These are phyloP conservation scores for Ramalina intermedia DNA, from an alignment of 495 filamentous ascomycete genomes.

Conservation along the genomic window DNA sequence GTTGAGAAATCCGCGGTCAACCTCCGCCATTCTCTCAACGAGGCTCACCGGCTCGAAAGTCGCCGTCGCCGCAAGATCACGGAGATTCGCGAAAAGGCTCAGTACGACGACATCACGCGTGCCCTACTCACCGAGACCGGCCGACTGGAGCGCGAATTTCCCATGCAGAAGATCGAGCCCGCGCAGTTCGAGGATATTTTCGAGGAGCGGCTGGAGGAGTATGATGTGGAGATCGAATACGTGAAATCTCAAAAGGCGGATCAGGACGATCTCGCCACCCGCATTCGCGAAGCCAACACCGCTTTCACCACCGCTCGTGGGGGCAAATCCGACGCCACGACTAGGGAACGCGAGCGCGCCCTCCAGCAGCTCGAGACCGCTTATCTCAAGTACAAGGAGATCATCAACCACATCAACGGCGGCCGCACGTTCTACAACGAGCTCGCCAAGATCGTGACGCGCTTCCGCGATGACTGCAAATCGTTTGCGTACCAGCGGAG, in stretches of 20 bases:
- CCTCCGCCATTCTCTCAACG: slow-evolving; percentile 64
- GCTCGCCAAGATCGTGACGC: slow-evolving; percentile 65
- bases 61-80: slow-evolving; percentile 64
- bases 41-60: slow-evolving; percentile 67
- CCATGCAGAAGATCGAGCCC: slow-evolving; percentile 68
- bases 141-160: slow-evolving; percentile 69
- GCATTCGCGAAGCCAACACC: slow-evolving; percentile 59
- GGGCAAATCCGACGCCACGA: slow-evolving; percentile 48
- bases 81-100: slow-evolving; percentile 57
- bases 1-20: slow-evolving; percentile 65
- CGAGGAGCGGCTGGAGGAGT: slow-evolving; percentile 62
- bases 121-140: slow-evolving; percentile 71
- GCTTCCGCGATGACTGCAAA: slow-evolving; percentile 64
- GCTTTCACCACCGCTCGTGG: slow-evolving; percentile 55
- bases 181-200: slow-evolving; percentile 88
- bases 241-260: slow-evolving; percentile 58
- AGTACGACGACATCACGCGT: slow-evolving; percentile 74
- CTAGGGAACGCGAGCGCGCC: slow-evolving; percentile 67
- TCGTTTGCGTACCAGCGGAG: slow-evolving; percentile 67
- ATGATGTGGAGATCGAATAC: slow-evolving; percentile 58
- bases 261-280: slow-evolving; percentile 54
- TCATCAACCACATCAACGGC: slow-evolving; percentile 74
- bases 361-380: slow-evolving; percentile 84
- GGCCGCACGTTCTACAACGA: slow-evolving; percentile 97
- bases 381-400: slow-evolving; percentile 89